Evolutionary conservation across 2,329 filamentous ascomycete genomes (phyloP), one percentile per base, ranked within the genome.

Genomic region (Akanthomyces dipterigenus): DNA sequence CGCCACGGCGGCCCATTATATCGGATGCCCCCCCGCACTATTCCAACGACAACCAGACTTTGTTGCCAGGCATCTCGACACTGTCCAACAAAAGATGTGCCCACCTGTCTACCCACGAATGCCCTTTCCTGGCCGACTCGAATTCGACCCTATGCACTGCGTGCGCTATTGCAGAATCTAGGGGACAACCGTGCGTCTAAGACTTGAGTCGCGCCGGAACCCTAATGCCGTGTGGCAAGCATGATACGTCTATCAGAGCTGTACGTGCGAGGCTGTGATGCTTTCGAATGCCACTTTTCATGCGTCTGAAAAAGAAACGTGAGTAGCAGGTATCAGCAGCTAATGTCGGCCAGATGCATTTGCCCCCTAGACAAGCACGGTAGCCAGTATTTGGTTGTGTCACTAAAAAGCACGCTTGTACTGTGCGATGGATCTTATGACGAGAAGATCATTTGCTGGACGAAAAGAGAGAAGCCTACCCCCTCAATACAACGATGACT

Each of bases 11-110:
- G 20, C 9, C 48, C 18, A n/a, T 7, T 18, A 48, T n/a, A 5
- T 20, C 36, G 1, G 36, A 49, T 11, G 20, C 3, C 14, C 16
- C 20, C 40, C 14, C 22, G 2, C 11, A 55, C 18, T 31, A 54
- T 18, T 9, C 20, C 12, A 12, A 16, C 16, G 28, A 46, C 5
- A 11, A 16, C 12, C 28, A 48, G 22, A n/a, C 7, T 34, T 9
- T 8, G 20, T 20, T 63, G 5, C 56, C 56, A 16, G 51, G 36
- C 34, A 60, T 51, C 26, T 12, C 40, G 18, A 48, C 9, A 14
- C 51, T 66, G 14, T 67, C 70, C 8, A 71, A 71, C 66, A 71
- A 70, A 56, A 66, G 59, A 49, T 71, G 70, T 55, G 68, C 68
- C 18, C 70, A 71, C 49, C 58, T 64, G 12, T 42, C 62, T 20